These are phyloP conservation scores for Ustilago esculenta DNA, from an alignment of 1,284 basidiomycete species.

Conservation along the genomic window DNA sequence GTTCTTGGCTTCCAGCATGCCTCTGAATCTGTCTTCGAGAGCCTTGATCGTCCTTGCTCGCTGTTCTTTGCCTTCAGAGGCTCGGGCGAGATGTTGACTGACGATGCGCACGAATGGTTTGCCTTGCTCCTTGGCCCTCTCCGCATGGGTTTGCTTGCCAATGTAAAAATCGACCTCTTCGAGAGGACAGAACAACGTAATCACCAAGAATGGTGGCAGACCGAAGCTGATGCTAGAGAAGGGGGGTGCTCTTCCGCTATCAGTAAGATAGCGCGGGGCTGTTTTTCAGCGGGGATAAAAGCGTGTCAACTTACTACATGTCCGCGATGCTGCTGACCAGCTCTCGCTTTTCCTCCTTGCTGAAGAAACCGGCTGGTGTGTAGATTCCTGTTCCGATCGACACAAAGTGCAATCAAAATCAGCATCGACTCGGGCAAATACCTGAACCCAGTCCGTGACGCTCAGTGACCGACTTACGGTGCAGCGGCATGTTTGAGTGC, in stretches of 20 bases:
- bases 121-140: constrained; percentile 9
- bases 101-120: constrained; percentile 35
- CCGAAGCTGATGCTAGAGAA: constrained; percentile 12
- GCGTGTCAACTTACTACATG: constrained; percentile 30
- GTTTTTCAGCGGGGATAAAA: too few species aligned
- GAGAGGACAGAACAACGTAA: constrained; percentile 22
- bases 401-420: too few species aligned
- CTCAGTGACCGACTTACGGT: background rate
- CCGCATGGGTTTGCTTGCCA: constrained; percentile 17
- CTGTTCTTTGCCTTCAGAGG: constrained; percentile 10
- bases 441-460: too few species aligned
- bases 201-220: constrained; percentile 19
- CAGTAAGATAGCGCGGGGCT: too few species aligned
- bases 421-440: too few species aligned
- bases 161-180: constrained; percentile 31
- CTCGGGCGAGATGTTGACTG: constrained; percentile 22
- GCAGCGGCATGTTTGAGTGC: constrained; percentile 5
- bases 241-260: too few species aligned
- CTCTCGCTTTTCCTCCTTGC: constrained; percentile 14
- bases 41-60: background rate
- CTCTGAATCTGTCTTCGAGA: constrained; percentile 10
- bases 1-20: constrained; percentile 11
- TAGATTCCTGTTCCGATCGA: constrained; percentile 14
- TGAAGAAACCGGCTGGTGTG: constrained; percentile 7
- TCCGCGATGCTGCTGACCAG: constrained; percentile 16